Conservation (phyloP, 1,284 basidiomycete genomes). For the Schizopora paradoxa region DNA sequence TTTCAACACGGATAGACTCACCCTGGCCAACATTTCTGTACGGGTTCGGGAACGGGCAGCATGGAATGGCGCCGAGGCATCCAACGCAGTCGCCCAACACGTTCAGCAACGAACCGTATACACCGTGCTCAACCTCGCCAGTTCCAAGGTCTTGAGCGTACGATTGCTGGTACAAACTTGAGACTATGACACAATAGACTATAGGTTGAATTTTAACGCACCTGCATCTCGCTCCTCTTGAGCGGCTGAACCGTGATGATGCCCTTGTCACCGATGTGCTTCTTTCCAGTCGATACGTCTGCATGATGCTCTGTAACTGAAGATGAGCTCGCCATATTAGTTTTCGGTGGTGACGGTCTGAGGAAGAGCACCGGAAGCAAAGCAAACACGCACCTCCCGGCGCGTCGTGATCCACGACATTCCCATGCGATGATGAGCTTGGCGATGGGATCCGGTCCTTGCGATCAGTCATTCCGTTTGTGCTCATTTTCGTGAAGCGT, state of each 20-base stretch:
- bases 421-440: constrained; percentile 40
- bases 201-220: constrained; percentile 27
- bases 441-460: constrained; percentile 28
- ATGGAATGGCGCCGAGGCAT: constrained; percentile 76
- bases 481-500: too few species aligned
- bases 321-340: constrained; percentile 13
- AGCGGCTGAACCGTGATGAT: constrained; percentile 77
- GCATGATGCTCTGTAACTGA: constrained; percentile 52
- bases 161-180: constrained; percentile 50
- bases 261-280: constrained; percentile 26
- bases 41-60: constrained; percentile 77
- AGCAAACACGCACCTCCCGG: constrained; percentile 48
- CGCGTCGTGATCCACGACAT: constrained; percentile 74
- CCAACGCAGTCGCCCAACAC: constrained; percentile 55
- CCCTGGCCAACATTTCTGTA: constrained; percentile 81
- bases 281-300: constrained; percentile 28
- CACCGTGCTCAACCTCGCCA: constrained; percentile 72
- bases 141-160: constrained; percentile 86
- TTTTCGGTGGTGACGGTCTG: constrained; percentile 8
- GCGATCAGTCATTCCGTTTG: too few species aligned
- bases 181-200: constrained; percentile 25
- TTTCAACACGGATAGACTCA: constrained; percentile 20
- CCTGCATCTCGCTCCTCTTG: constrained; percentile 82
- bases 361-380: constrained; percentile 16
- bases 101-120: constrained; percentile 82